These are phyloP conservation scores for Penicillium argentinense DNA, from an alignment of 495 filamentous ascomycete genomes.

Conservation along the genomic window DNA sequence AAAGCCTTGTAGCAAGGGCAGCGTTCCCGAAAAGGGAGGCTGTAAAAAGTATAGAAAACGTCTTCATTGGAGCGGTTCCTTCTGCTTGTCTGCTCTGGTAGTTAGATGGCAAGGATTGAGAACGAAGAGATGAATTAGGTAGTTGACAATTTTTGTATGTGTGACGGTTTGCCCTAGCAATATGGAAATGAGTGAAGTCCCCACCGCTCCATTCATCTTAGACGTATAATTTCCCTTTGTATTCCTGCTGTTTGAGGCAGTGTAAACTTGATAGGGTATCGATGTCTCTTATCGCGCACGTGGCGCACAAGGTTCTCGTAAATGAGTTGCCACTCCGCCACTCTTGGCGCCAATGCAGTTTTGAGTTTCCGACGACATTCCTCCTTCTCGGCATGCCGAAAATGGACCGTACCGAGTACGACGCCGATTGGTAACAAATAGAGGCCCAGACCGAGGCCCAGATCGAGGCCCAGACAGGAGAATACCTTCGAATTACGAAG, in stretches of 20 bases:
- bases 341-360: not conserved
- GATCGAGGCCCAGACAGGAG: not conserved
- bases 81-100: not conserved
- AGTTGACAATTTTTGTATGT: not conserved
- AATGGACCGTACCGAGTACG: not conserved
- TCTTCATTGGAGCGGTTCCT: slow-evolving; percentile 1
- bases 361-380: not conserved
- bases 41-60: slow-evolving; percentile 12
- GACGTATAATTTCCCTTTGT: not conserved
- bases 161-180: not conserved
- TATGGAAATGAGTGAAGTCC: not conserved
- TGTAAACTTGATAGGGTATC: not conserved
- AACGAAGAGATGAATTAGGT: not conserved
- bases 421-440: not conserved
- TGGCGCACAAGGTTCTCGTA: not conserved
- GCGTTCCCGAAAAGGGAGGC: slow-evolving; percentile 7
- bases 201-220: not conserved
- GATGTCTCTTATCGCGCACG: not conserved
- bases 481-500: not conserved
- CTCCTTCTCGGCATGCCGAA: not conserved
- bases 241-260: not conserved
- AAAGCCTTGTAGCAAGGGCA: slow-evolving; percentile 12
- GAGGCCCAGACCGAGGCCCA: no score
- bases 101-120: not conserved
- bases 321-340: not conserved